A percentile compares a stretch with the other conserved stretches of the same genome.
Conservation (phyloP, 495 filamentous ascomycete genomes). For the Gamarada debralockiae region DNA sequence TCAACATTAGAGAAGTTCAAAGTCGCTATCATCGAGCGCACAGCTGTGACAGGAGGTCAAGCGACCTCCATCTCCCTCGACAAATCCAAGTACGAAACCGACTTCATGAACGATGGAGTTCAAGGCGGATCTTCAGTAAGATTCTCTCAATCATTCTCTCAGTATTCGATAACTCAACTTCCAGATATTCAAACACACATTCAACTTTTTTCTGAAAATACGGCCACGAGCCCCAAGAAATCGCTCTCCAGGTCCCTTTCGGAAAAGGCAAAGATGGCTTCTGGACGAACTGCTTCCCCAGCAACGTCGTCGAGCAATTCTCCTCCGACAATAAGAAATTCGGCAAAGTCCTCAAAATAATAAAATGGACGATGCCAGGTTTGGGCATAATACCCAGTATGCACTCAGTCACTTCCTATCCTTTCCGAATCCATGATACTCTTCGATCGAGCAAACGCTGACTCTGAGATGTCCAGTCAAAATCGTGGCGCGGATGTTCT, state of each 20-base stretch:
- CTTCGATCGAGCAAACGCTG: too few relatives aligned
- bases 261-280: slow-evolving; percentile 69
- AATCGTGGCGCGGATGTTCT: slow-evolving; percentile 2
- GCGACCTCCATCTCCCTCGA: slow-evolving; percentile 75
- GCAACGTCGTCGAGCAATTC: slow-evolving; percentile 57
- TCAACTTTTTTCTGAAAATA: slow-evolving; percentile 73
- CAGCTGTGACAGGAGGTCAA: slow-evolving; percentile 71
- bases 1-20: slow-evolving; percentile 68
- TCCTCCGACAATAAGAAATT: slow-evolving; percentile 65
- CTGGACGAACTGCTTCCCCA: slow-evolving; percentile 81
- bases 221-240: slow-evolving; percentile 61
- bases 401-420: too few relatives aligned
- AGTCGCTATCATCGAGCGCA: slow-evolving; percentile 68
- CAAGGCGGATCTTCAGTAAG: slow-evolving; percentile 64
- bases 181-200: slow-evolving; percentile 74
- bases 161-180: not conserved
- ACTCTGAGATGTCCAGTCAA: too few relatives aligned
- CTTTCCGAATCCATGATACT: too few relatives aligned
- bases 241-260: slow-evolving; percentile 77
- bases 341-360: slow-evolving; percentile 57
- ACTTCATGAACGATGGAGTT: slow-evolving; percentile 53
- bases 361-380: slow-evolving; percentile 66
- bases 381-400: slow-evolving; percentile 72
- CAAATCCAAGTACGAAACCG: slow-evolving; percentile 59
- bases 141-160: not conserved